Conservation (phyloP, 2,329 filamentous ascomycete species). For the Colletotrichum paranaense region DNA sequence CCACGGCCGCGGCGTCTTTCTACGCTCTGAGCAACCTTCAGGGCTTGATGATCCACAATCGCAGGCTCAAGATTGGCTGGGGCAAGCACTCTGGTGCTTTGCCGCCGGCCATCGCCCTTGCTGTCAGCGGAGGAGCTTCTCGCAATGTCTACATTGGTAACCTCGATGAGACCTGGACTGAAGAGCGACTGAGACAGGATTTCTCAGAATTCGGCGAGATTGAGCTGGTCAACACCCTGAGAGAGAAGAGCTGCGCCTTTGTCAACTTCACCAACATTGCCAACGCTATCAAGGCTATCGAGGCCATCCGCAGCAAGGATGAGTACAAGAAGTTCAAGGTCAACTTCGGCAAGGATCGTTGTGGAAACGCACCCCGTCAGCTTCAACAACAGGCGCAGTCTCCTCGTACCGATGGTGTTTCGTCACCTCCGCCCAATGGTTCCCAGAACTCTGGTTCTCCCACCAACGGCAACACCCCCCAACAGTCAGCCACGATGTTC, state of each 20-base stretch:
- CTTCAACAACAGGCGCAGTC: slow-evolving; percentile 73
- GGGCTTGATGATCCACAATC: slow-evolving; percentile 98
- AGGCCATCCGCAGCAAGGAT: slow-evolving; percentile 92
- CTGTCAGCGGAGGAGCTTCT: slow-evolving; percentile 96
- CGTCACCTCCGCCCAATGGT: slow-evolving; percentile 69
- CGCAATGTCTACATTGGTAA: slow-evolving; percentile 99
- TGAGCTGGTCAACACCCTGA: slow-evolving; percentile 93
- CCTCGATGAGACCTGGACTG: slow-evolving; percentile 95
- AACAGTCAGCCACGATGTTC: slow-evolving; percentile 67
- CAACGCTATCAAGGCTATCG: slow-evolving; percentile 99
- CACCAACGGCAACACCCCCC: slow-evolving; percentile 66
- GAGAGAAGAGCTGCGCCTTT: slow-evolving; percentile 99
- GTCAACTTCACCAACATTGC: slow-evolving; percentile 99
- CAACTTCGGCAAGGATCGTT: slow-evolving; percentile 99
- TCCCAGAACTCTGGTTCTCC: slow-evolving; percentile 64
- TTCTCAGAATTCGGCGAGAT: slow-evolving; percentile 99
- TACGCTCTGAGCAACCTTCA: slow-evolving; percentile 98
- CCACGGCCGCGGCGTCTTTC: slow-evolving; percentile 96
- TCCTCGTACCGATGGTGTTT: slow-evolving; percentile 71
- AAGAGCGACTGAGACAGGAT: slow-evolving; percentile 94
- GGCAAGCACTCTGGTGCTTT: slow-evolving; percentile 98
- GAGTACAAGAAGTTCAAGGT: slow-evolving; percentile 99
- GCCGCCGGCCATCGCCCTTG: slow-evolving; percentile 93
- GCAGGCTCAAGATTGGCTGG: slow-evolving; percentile 98
- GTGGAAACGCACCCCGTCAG: slow-evolving; percentile 95